Evolutionary conservation across 2,329 filamentous ascomycete species (phyloP), one percentile per base, ranked within the genome.

Genomic region (Blastomyces gilchristii): DNA sequence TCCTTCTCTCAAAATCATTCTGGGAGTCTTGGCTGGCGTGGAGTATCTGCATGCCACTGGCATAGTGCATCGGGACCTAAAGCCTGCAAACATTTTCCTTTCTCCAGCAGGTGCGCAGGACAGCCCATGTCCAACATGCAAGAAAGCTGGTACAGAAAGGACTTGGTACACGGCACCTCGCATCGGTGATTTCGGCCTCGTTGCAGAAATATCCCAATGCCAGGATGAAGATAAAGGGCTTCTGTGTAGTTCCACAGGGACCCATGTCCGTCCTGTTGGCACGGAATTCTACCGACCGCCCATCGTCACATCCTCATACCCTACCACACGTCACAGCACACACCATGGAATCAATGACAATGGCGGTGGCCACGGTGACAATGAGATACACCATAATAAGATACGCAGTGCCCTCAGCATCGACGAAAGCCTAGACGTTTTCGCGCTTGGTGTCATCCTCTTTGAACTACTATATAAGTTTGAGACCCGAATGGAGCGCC

Each of bases 171-270:
- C 84, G 41, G 81, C 80, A 49, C 83, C 86, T 12, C 80, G 84
- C 4, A 87, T 89, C 61, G 86, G 86, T 1, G 86, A 89, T 69
- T 88, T 89, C 68, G 86, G 86, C 1, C 79, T 88, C 4, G 85
- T 86, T 4, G 82, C 83, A 11, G 81, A 83, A 62, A 79, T 83
- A 56, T 81, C 76, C 49, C 74, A 70, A 65, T 65, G 75, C 58
- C 69, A 74, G 63, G 75, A 74, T 63, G 75, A 75, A 14, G 72
- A 63, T 65, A 64, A 64, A 62, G 34, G 41, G 16, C 16, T 50
- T 18, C n/a, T 64, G 63, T 0, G 62, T 65, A 43, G 71, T 70
- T 14, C 60, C 9, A 45, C 52, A 8, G 58, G 45, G 39, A 50
- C 62, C 14, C 25, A 45, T 11, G 56, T 70, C 43, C 80, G 79